A percentile compares a stretch with the other conserved stretches of the same genome.
Evolutionary conservation across 257 asterid genomes (phyloP).

Genomic region (Petrea volubilis): DNA sequence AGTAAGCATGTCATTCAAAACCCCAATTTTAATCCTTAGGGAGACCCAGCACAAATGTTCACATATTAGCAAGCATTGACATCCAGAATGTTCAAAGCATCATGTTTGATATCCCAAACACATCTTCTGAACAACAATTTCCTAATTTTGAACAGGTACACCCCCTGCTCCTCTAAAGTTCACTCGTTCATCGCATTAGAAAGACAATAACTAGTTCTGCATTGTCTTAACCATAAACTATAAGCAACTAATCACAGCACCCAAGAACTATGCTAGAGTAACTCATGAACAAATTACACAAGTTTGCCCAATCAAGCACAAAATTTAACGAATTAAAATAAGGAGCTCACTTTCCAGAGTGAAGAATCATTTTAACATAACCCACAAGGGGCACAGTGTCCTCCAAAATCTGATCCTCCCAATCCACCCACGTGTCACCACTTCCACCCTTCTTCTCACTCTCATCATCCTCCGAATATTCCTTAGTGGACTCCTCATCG

Average conservation of each 20-base stretch:
- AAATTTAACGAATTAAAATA: background rate
- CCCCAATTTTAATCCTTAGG: background rate
- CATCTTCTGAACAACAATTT: background rate
- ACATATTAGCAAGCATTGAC: background rate
- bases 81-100: background rate
- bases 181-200: background rate
- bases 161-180: background rate
- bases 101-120: background rate
- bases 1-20: background rate
- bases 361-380: slow-evolving; percentile 83
- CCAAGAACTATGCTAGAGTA: background rate
- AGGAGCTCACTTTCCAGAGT: slow-evolving; percentile 71
- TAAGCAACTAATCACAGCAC: background rate
- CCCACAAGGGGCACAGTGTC: slow-evolving; percentile 94
- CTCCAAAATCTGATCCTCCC: slow-evolving; percentile 96
- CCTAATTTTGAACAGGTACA: background rate
- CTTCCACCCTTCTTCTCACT: slow-evolving; percentile 40
- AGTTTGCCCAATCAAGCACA: background rate
- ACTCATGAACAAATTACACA: background rate
- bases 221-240: background rate
- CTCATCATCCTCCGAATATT: slow-evolving; percentile 31
- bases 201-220: background rate
- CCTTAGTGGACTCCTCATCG: slow-evolving; percentile 36
- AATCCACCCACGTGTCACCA: slow-evolving; percentile 71
- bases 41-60: background rate